Evolutionary conservation across 2,329 filamentous ascomycete genomes (phyloP).

Genomic region (Penicillium rolfsii): DNA sequence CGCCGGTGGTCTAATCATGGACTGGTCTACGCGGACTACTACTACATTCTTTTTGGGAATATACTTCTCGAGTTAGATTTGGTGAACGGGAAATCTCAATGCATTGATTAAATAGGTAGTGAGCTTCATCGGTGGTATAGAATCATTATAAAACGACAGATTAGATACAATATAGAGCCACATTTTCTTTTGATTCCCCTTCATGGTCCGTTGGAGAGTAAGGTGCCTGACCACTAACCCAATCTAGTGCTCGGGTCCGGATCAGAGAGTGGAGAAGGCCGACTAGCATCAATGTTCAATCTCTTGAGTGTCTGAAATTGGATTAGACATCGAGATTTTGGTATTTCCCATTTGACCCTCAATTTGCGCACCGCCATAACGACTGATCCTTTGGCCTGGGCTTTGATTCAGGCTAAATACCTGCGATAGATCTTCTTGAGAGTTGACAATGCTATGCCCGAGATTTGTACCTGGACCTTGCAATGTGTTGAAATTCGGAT

Average conservation of each 20-base stretch:
- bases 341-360: neutral
- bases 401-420: slow-evolving; percentile 5
- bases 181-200: neutral
- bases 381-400: slow-evolving; percentile 15
- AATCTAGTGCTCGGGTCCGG: neutral
- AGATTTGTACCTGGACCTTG: neutral
- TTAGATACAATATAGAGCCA: neutral
- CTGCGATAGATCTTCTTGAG: neutral
- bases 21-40: slow-evolving; percentile 51
- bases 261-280: neutral
- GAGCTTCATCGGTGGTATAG: neutral
- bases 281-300: neutral
- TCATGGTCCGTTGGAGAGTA: neutral
- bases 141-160: neutral
- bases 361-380: slow-evolving; percentile 9
- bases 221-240: neutral
- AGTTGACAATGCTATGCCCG: neutral
- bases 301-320: neutral
- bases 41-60: slow-evolving; percentile 47
- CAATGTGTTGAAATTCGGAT: neutral
- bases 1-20: slow-evolving; percentile 47
- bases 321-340: neutral
- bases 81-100: neutral
- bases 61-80: slow-evolving; percentile 40
- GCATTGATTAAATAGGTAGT: neutral